Evolutionary conservation across 345 rosid species (phyloP).

Genomic region (Schrenkiella parvula): DNA sequence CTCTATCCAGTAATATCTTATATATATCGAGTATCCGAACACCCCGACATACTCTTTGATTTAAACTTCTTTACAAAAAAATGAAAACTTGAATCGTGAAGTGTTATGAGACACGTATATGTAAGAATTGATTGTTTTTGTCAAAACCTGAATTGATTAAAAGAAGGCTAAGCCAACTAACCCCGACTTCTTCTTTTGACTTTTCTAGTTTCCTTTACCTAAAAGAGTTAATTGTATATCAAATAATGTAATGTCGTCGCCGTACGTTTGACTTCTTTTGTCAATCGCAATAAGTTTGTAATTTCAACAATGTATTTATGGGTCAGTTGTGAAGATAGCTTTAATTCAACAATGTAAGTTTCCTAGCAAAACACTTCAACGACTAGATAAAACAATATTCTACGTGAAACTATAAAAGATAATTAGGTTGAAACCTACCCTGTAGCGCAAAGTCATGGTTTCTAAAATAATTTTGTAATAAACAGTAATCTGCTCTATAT

Average conservation of each 20-base stretch:
- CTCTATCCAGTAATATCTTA: no score
- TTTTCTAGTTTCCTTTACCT: background rate
- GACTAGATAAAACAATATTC: background rate
- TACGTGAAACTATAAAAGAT: no score
- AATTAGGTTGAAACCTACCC: no score
- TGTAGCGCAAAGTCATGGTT: no score
- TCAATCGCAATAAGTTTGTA: background rate
- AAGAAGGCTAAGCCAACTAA: background rate
- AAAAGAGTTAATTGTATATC: background rate
- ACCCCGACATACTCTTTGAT: no score
- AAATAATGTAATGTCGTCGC: background rate
- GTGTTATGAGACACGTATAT: background rate
- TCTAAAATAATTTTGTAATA: no score
- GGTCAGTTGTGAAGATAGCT: background rate
- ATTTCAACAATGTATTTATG: background rate
- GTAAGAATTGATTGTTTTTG: background rate
- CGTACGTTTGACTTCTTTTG: background rate
- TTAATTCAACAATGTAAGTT: background rate
- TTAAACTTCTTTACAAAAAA: no score
- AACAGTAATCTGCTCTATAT: no score
- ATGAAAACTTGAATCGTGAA: no score
- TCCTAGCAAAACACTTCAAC: background rate
- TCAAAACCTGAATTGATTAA: background rate
- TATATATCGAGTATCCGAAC: no score
- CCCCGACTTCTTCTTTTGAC: background rate